Conservation (phyloP, 2,329 filamentous ascomycete species). For the Ophiostoma novo-ulmi region DNA sequence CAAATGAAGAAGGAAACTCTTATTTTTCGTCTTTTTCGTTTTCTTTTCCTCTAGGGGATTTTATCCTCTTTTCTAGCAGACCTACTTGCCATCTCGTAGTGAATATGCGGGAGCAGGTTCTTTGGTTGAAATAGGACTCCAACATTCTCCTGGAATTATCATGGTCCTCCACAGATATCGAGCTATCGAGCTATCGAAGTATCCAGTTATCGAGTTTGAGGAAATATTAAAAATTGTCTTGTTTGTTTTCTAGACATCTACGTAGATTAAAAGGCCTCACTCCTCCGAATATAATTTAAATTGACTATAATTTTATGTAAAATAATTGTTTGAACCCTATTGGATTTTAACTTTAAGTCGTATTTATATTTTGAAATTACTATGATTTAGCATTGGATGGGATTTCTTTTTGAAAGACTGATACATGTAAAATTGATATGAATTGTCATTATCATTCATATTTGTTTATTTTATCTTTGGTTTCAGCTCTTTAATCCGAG, state of each 20-base stretch:
- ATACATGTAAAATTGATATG: too few species aligned
- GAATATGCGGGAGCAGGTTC: neutral
- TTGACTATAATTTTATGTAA: too few species aligned
- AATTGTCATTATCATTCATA: too few species aligned
- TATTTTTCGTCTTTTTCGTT: neutral
- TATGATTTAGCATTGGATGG: too few species aligned
- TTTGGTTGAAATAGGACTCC: neutral
- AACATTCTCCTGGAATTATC: neutral
- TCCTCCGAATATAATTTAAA: neutral
- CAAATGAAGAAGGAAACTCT: neutral
- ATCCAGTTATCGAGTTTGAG: neutral
- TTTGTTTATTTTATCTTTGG: neutral
- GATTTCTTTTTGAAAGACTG: too few species aligned
- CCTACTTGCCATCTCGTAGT: neutral
- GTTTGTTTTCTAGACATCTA: neutral
- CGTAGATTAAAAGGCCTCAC: slow-evolving; percentile 2
- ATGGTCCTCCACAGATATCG: neutral
- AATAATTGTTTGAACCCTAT: too few species aligned
- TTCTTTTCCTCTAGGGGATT: neutral
- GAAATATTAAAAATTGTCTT: neutral
- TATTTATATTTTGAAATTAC: too few species aligned
- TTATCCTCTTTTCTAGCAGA: neutral
- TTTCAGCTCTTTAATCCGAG: neutral
- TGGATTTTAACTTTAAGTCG: too few species aligned
- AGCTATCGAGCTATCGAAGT: neutral